Evolutionary conservation across 129 eudicot genomes (phyloP).

Genomic region (Arctium minus): DNA sequence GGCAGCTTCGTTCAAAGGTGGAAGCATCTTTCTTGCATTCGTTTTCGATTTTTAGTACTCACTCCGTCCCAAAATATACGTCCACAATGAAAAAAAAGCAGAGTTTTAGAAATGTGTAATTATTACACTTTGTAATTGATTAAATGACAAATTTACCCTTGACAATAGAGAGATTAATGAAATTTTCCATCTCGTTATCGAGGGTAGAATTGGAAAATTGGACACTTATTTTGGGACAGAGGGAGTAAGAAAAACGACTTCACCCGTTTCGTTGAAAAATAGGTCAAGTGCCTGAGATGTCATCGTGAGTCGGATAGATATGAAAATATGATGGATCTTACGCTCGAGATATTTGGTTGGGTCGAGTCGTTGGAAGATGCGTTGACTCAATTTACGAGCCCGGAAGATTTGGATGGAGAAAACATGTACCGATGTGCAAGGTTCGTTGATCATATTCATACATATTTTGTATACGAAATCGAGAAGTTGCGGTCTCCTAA

Average conservation of each 20-base stretch:
- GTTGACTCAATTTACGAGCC: slow-evolving; percentile 82
- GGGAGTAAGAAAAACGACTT: background rate
- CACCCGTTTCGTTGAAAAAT: background rate
- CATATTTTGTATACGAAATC: background rate
- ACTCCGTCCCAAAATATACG: background rate
- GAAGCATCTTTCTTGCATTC: slow-evolving; percentile 8
- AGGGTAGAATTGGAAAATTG: background rate
- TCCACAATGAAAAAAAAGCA: background rate
- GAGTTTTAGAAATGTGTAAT: no score
- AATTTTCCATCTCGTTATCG: background rate
- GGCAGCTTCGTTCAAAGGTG: slow-evolving; percentile 86
- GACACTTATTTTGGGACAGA: background rate
- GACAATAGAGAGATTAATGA: background rate
- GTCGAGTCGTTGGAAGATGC: slow-evolving; percentile 91
- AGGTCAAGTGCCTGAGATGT: background rate
- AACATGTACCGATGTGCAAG: slow-evolving; percentile 96
- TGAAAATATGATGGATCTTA: slow-evolving; percentile 79
- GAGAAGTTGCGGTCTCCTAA: background rate
- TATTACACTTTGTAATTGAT: no score
- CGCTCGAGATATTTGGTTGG: slow-evolving; percentile 84
- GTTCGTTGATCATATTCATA: slow-evolving; percentile 30
- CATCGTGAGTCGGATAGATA: background rate
- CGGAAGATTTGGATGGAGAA: slow-evolving; percentile 93
- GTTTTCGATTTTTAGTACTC: background rate
- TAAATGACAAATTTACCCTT: background rate